Base-by-base conservation (phyloP, 2,329 filamentous ascomycete species). In the Myriosclerotinia scirpicola region DNA sequence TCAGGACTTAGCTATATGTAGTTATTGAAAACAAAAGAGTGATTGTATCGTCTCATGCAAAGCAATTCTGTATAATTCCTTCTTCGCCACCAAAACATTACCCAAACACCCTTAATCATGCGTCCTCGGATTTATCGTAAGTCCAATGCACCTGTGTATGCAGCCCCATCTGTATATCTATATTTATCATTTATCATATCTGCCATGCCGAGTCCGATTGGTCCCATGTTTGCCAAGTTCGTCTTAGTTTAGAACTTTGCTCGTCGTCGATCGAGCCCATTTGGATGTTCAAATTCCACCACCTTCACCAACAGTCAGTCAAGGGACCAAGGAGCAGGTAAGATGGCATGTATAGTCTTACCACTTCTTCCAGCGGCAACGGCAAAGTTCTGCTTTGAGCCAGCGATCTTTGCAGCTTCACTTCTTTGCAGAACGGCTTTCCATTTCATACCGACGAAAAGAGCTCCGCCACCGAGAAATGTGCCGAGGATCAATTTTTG, bases 401-500 rank as follows among this genome's bases (percentile, higher is more conserved):
- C 68, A 8, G 73, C 73, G 40, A 70, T 72, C 71, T 77, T 77
- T 7, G 74, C 75, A 5, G 71, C 75, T 64, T 77, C 75, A 69
- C 74, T 75, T 50, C 74, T 69, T 26, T 71, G 67, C 65, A 76
- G 64, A 4, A 77, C 75, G 8, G 75, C 75, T 30, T 69, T 68
- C 73, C 74, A 77, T 68, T 77, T 77, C 65, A 77, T 67, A 2
- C 71, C 73, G 48, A 75, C 68, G 58, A 76, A 77, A 1, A 75
- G 36, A 17, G 70, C 70, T 40, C 69, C 67, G 5, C 68, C 73
- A n/a, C 70, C 71, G n/a, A 76, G 50, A 40, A 76, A 70, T 9
- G 72, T 64, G n/a, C 68, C 64, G 22, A 76, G 66, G 12, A 76
- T 68, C 52, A 76, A 68, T 53, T 73, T 71, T n/a, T 68, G 71